Percentiles rank a stretch among this genome's conserved stretches.
These are phyloP conservation scores for Trichoderma sp. DNA, from an alignment of 2,329 filamentous ascomycete genomes.

Conservation along the genomic window DNA sequence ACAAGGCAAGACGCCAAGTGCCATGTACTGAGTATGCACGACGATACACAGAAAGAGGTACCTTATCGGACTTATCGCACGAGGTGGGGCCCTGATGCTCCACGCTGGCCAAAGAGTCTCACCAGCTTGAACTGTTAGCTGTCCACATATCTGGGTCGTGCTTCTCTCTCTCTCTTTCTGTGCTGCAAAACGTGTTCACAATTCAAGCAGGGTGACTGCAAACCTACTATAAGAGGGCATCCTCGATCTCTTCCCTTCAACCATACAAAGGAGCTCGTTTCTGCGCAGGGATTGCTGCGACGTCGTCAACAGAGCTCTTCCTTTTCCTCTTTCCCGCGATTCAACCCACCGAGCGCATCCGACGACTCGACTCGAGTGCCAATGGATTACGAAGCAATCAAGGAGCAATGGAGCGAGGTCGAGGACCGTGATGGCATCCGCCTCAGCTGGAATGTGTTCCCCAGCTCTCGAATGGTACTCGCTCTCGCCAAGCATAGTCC, in stretches of 20 bases:
- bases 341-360: neutral
- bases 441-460: conserved; percentile 98
- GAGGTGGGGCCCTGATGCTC: conserved; percentile 7
- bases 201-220: neutral
- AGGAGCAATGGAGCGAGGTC: conserved; percentile 94
- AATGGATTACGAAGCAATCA: conserved; percentile 92
- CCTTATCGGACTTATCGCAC: no score
- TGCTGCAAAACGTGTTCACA: conserved; percentile 9
- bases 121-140: conserved; percentile 15
- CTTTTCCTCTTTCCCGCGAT: neutral
- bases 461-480: conserved; percentile 90
- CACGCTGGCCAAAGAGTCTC: conserved; percentile 10
- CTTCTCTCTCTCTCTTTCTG: neutral
- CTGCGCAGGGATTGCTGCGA: neutral
- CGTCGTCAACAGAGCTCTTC: neutral
- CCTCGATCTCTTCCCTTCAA: neutral
- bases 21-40: no score
- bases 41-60: no score
- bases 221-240: no score
- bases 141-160: conserved; percentile 6
- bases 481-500: conserved; percentile 27
- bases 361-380: neutral
- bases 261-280: neutral
- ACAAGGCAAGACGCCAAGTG: neutral
- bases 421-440: conserved; percentile 96